phyloP scores from a whole-genome alignment of 1,284 basidiomycete species.

The Ustilago cynodontis region DNA sequence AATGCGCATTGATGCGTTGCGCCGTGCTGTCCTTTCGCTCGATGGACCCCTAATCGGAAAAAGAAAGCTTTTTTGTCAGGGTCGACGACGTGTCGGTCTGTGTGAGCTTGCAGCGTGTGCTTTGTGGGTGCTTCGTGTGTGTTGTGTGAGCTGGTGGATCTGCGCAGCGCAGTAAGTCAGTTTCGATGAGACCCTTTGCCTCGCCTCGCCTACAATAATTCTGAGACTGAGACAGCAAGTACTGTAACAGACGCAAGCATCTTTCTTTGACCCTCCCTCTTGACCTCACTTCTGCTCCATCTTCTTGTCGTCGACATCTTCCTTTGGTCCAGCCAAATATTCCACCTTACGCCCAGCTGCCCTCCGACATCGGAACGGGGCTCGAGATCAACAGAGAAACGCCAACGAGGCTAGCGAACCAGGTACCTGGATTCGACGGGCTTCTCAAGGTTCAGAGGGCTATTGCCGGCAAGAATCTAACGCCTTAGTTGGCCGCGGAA shows the following conservation, averaged over 20 bases:
- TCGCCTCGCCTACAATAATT: conserved; percentile 9
- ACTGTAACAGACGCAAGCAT: background rate
- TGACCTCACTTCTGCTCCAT: background rate
- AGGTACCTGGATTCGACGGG: background rate
- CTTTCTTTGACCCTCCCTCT: background rate
- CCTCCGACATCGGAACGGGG: background rate
- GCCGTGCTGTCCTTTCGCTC: background rate
- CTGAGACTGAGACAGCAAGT: too few species aligned
- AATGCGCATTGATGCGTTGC: background rate
- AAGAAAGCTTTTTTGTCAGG: background rate
- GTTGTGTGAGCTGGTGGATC: conserved; percentile 1
- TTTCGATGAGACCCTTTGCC: conserved; percentile 4
- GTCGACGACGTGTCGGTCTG: conserved; percentile 3
- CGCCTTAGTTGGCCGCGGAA: too few species aligned
- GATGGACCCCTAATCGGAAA: conserved; percentile 7
- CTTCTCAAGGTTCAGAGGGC: background rate
- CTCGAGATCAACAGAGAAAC: background rate
- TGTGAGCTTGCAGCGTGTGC: background rate
- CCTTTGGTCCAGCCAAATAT: background rate
- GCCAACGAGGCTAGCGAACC: background rate
- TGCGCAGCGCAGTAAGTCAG: background rate
- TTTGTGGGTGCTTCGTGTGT: too few species aligned
- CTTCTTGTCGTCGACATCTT: background rate
- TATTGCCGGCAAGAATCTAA: background rate
- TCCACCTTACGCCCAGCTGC: background rate